These are phyloP conservation scores for Trichosporon inkin DNA, from an alignment of 1,284 basidiomycete species.

Conservation along the genomic window DNA sequence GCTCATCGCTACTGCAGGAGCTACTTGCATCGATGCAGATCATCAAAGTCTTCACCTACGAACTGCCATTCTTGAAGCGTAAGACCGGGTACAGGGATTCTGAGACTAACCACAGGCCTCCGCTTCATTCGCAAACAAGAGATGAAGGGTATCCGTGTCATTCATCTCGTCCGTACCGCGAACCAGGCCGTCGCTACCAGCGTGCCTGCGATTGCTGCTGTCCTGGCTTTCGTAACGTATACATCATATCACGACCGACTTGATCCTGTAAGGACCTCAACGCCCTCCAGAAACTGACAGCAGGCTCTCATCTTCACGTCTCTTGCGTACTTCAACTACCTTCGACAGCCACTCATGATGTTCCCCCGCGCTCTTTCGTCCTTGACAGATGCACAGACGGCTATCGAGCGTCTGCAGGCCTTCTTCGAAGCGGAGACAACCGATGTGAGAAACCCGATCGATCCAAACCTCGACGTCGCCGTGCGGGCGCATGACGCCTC, in stretches of 20 bases:
- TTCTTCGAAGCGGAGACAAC: slow-evolving; percentile 60
- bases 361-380: slow-evolving; percentile 62
- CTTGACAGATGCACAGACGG: slow-evolving; percentile 63
- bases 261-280: slow-evolving; percentile 48
- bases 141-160: slow-evolving; percentile 57
- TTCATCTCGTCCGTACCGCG: slow-evolving; percentile 61
- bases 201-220: slow-evolving; percentile 61
- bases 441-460: slow-evolving; percentile 51
- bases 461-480: slow-evolving; percentile 55
- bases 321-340: slow-evolving; percentile 64
- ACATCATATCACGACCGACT: slow-evolving; percentile 58
- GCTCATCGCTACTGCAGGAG: slow-evolving; percentile 76
- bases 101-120: slow-evolving; percentile 52
- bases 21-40: slow-evolving; percentile 67
- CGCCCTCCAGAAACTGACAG: slow-evolving; percentile 31
- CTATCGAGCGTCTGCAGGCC: slow-evolving; percentile 56
- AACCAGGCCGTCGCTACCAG: slow-evolving; percentile 52
- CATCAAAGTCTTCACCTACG: slow-evolving; percentile 72
- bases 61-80: slow-evolving; percentile 62
- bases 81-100: slow-evolving; percentile 23
- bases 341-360: slow-evolving; percentile 66
- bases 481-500: slow-evolving; percentile 57
- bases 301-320: slow-evolving; percentile 63
- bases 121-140: slow-evolving; percentile 58
- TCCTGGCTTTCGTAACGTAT: slow-evolving; percentile 70